phyloP scores from a whole-genome alignment of 164 flowering plant genomes.

The Annona cherimola region DNA sequence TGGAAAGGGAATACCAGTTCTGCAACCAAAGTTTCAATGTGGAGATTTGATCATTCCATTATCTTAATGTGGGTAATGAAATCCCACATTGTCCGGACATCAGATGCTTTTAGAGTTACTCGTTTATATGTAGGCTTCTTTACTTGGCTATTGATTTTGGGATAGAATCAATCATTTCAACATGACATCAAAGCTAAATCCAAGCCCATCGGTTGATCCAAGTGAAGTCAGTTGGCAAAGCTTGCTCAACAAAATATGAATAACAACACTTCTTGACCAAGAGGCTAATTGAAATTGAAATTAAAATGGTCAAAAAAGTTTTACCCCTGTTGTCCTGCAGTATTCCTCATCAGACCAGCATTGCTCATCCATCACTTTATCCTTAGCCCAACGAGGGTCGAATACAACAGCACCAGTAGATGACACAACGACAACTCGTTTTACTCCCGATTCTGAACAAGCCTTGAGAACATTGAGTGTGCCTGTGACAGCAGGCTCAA shows the following conservation, averaged over 20 bases:
- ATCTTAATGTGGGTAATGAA: too few relatives aligned
- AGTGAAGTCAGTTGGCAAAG: too few relatives aligned
- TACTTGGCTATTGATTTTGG: too few relatives aligned
- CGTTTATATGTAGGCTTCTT: too few relatives aligned
- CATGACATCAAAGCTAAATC: too few relatives aligned
- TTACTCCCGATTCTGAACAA: conserved; percentile 37
- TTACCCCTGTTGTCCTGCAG: conserved; percentile 41
- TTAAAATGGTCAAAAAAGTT: background rate
- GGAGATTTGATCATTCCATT: too few relatives aligned
- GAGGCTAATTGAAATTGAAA: background rate
- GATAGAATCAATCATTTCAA: too few relatives aligned
- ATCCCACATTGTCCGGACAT: too few relatives aligned
- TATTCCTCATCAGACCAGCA: conserved; percentile 55
- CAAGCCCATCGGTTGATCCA: too few relatives aligned
- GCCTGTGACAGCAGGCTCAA: conserved; percentile 48
- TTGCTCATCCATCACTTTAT: conserved; percentile 37
- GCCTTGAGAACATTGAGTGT: conserved; percentile 55
- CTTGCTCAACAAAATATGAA: too few relatives aligned
- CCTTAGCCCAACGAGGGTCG: conserved; percentile 47
- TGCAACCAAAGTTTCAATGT: background rate
- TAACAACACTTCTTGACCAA: background rate
- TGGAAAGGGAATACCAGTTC: conserved; percentile 39
- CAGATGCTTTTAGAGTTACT: too few relatives aligned
- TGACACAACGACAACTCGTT: conserved; percentile 43
- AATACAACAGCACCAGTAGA: conserved; percentile 35